Evolutionary conservation across 768 basidiomycete species (phyloP).

Genomic region (Hygrocybe coccinea): DNA sequence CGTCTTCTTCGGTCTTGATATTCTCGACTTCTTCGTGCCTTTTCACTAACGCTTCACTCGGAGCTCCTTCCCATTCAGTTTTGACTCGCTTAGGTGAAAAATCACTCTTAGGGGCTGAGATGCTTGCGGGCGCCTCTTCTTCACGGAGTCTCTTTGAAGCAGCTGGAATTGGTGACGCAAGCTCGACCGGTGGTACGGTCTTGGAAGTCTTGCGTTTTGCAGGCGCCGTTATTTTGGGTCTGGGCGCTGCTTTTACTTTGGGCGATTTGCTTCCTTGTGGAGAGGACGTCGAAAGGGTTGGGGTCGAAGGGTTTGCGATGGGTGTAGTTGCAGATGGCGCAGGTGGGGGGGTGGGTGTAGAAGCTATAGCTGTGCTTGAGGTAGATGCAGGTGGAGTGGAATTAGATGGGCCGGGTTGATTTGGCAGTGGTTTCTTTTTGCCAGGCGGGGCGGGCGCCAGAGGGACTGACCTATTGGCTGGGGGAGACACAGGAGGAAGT

Average conservation of each 20-base stretch:
- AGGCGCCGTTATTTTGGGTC: constrained; percentile 34
- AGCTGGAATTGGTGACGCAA: constrained; percentile 22
- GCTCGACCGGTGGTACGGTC: constrained; percentile 25
- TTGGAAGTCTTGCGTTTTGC: constrained; percentile 34
- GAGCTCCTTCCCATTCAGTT: constrained; percentile 64
- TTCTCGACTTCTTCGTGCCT: constrained; percentile 41
- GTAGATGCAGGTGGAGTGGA: constrained; percentile 10
- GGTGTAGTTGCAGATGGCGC: constrained; percentile 40
- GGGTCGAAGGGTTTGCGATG: constrained; percentile 45
- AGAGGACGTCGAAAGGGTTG: constrained; percentile 49
- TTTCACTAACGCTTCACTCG: constrained; percentile 45
- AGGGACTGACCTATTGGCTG: constrained; percentile 12
- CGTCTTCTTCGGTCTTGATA: constrained; percentile 66
- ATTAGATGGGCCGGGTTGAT: constrained; percentile 11
- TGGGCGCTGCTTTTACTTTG: constrained; percentile 48
- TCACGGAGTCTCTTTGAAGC: constrained; percentile 48
- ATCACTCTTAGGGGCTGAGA: constrained; percentile 35
- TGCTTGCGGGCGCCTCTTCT: constrained; percentile 44
- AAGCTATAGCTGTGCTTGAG: constrained; percentile 25
- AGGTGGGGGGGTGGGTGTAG: constrained; percentile 44
- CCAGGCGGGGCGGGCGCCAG: constrained; percentile 18
- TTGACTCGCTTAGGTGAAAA: constrained; percentile 70
- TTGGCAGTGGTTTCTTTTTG: constrained; percentile 26
- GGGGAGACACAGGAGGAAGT: constrained; percentile 14
- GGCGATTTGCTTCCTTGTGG: constrained; percentile 71